Percentiles rank a stretch among this genome's conserved stretches.
Conservation (phyloP, 2,329 filamentous ascomycete species). For the Cladosporium sp. region DNA sequence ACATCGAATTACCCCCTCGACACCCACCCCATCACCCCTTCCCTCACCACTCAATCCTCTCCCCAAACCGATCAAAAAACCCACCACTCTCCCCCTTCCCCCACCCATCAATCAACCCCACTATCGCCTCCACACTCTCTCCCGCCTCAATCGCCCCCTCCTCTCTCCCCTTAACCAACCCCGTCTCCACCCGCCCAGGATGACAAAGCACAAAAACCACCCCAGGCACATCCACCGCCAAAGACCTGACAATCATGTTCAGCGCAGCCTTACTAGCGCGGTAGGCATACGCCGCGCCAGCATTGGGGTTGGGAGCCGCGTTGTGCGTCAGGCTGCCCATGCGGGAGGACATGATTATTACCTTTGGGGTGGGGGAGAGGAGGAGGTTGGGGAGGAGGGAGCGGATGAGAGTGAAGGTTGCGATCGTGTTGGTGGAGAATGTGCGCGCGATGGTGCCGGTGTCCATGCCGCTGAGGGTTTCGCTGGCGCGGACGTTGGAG, state of each 20-base stretch:
- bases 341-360: slow-evolving; percentile 40
- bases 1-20: too few species aligned
- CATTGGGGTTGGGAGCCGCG: slow-evolving; percentile 18
- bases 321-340: slow-evolving; percentile 43
- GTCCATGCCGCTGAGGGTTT: slow-evolving; percentile 39
- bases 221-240: slow-evolving; percentile 40
- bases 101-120: slow-evolving; percentile 35
- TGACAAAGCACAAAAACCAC: slow-evolving; percentile 41
- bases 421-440: slow-evolving; percentile 39
- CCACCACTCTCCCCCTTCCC: slow-evolving; percentile 32
- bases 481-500: slow-evolving; percentile 35
- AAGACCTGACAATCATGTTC: slow-evolving; percentile 42
- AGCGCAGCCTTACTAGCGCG: slow-evolving; percentile 44
- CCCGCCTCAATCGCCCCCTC: slow-evolving; percentile 40
- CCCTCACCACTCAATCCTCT: slow-evolving; percentile 38
- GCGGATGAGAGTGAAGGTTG: slow-evolving; percentile 38
- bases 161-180: slow-evolving; percentile 40
- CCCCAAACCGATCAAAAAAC: slow-evolving; percentile 43
- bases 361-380: slow-evolving; percentile 25
- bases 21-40: too few species aligned
- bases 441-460: slow-evolving; percentile 34
- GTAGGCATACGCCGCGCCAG: slow-evolving; percentile 44
- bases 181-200: slow-evolving; percentile 43
- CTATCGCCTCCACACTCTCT: slow-evolving; percentile 38
- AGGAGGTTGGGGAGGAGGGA: slow-evolving; percentile 35